phyloP scores from a whole-genome alignment of 1,139 yeast species.

The Taiozyma sp. region DNA sequence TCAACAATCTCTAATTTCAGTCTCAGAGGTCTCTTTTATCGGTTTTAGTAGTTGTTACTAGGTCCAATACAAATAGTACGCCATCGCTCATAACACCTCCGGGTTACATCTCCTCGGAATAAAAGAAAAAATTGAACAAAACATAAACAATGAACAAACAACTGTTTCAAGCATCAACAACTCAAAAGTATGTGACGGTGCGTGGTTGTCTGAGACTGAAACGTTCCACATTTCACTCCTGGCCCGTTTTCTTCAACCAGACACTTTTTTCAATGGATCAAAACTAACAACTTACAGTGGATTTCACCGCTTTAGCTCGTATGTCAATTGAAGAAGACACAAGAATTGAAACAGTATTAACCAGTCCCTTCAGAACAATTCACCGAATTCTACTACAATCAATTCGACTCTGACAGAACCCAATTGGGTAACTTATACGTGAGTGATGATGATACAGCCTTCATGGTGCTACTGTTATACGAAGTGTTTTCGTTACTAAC shows the following conservation, averaged over 20 bases:
- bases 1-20: too few relatives aligned
- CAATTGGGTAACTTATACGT: conserved; percentile 90
- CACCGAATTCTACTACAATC: conserved; percentile 92
- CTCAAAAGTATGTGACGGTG: neutral
- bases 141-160: neutral
- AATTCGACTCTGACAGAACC: conserved; percentile 88
- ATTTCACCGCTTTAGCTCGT: neutral
- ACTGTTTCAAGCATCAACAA: neutral
- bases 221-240: neutral
- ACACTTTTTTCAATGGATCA: neutral
- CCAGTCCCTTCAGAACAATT: conserved; percentile 47
- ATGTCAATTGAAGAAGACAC: neutral
- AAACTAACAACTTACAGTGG: neutral
- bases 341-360: neutral
- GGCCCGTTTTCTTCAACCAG: neutral
- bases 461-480: too few relatives aligned
- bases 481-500: neutral
- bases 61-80: too few relatives aligned
- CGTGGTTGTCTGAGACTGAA: neutral
- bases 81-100: neutral
- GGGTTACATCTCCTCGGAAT: neutral
- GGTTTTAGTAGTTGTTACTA: too few relatives aligned
- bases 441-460: conserved; percentile 21
- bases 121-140: neutral
- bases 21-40: too few relatives aligned